Base-by-base conservation (phyloP, 176 grass and related monocot genomes). In the Raddia guianensis region DNA sequence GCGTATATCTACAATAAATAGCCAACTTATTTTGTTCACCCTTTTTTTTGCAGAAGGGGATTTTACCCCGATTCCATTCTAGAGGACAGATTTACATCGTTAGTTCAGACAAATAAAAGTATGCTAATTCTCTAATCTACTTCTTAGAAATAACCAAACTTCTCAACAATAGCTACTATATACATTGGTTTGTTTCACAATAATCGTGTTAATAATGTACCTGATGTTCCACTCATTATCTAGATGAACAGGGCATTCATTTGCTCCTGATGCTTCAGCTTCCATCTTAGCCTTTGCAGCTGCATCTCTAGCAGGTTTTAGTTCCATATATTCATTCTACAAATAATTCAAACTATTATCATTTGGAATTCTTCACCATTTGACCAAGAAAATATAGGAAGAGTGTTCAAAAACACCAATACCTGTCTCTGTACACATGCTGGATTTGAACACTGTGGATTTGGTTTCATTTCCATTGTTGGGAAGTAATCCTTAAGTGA, bases 221-320 rank as follows among this genome's bases (percentile, higher is more conserved):
- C 95, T 98, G 76, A 98, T 98, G 74, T 93, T 89, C 95, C 95
- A 98, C 60, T 98, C 92, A 13, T 98, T 98, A 51, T 98, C 95
- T 40, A 86, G 12, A 72, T 98, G 95, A n/a, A 98, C 62, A 15
- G 95, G 95, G 5, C 59, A 80, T 81, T 95, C 92, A 55, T 56
- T 85, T 89, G 49, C 56, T 57, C 20, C 70, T 68, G 90, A 84
- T n/a, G 85, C 47, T 83, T 98, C 90, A 73, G 90, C 92, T 86
- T 93, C 95, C 83, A 89, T 81, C 78, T 98, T 98, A 47, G 81
- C 81, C 82, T 98, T 98, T 68, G 87, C 86, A 69, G 81, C 95
- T 74, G 92, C 92, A 89, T 95, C 95, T 91, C 92, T 89, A 85
- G 81, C 84, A 42, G 95, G 95, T 87, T 98, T 98, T 64, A 81